A percentile compares a stretch with the other conserved stretches of the same genome.
These are phyloP conservation scores for Yarrowia hollandica DNA, from an alignment of 805 yeast species.

Conservation along the genomic window DNA sequence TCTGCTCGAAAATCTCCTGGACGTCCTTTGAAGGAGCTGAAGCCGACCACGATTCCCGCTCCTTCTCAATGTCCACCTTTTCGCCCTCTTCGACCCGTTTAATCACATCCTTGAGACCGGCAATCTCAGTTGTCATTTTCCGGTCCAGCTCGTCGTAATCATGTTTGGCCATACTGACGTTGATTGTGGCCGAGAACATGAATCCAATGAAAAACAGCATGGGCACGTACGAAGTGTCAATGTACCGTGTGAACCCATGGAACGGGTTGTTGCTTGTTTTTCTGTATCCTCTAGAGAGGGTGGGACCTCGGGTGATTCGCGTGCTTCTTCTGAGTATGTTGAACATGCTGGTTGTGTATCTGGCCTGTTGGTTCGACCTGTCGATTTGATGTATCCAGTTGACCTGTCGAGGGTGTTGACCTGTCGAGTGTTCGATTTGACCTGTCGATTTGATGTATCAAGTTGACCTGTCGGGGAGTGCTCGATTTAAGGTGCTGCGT, in stretches of 20 bases:
- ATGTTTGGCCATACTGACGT: constrained; percentile 48
- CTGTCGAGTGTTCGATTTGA: no score
- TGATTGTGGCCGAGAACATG: constrained; percentile 51
- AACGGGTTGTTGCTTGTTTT: constrained; percentile 19
- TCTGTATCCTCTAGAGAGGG: neutral
- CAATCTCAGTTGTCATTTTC: constrained; percentile 44
- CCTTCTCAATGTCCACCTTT: constrained; percentile 47
- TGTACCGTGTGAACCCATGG: neutral
- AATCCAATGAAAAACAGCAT: constrained; percentile 48
- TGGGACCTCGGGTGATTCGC: no score
- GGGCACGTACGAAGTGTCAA: constrained; percentile 40
- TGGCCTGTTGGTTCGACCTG: no score
- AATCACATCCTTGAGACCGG: constrained; percentile 45
- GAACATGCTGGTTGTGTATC: neutral
- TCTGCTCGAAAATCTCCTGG: constrained; percentile 15
- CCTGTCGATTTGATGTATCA: no score
- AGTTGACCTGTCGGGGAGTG: no score
- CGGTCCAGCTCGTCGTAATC: constrained; percentile 46
- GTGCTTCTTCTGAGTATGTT: neutral
- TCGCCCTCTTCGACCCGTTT: constrained; percentile 45
- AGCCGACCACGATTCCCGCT: constrained; percentile 39
- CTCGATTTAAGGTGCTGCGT: no score
- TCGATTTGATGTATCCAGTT: no score
- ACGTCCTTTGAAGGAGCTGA: constrained; percentile 19
- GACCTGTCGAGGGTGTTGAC: no score